phyloP scores from a whole-genome alignment of 257 asterid species.

The Coffea eugenioides region DNA sequence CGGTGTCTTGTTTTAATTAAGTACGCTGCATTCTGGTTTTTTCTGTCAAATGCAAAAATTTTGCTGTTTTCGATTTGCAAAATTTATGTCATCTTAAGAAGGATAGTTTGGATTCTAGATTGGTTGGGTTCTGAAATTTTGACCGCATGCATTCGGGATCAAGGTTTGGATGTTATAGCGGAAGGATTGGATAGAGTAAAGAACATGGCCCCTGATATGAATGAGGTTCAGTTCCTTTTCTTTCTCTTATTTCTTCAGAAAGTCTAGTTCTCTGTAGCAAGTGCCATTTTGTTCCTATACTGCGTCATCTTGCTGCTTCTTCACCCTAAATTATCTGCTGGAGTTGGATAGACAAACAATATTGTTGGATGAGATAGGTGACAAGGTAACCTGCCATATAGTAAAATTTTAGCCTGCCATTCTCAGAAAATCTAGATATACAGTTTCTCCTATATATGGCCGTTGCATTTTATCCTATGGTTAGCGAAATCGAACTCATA shows the following conservation, averaged over 20 bases:
- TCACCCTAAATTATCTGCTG: conserved; percentile 41
- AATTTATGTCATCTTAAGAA: too few relatives aligned
- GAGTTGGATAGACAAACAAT: conserved; percentile 86
- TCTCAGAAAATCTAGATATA: too few relatives aligned
- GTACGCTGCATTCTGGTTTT: too few relatives aligned
- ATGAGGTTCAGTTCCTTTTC: conserved; percentile 48
- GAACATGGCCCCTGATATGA: conserved; percentile 83
- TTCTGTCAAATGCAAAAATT: too few relatives aligned
- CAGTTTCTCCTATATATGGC: too few relatives aligned
- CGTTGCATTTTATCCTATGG: not conserved
- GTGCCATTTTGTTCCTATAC: conserved; percentile 5
- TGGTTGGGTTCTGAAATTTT: not conserved
- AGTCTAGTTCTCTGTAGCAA: not conserved
- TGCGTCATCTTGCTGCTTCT: conserved; percentile 14
- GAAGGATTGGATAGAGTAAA: conserved; percentile 85
- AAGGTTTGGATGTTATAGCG: conserved; percentile 77
- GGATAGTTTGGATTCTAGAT: too few relatives aligned
- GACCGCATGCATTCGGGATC: conserved; percentile 43
- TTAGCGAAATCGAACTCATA: not conserved
- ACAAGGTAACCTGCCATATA: not conserved
- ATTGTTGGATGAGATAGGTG: conserved; percentile 88
- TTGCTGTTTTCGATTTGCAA: too few relatives aligned
- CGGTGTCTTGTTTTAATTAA: too few relatives aligned
- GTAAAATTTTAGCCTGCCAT: not conserved
- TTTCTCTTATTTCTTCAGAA: not conserved